These are phyloP conservation scores for Plasmodium yoelii DNA, from an alignment of 169 alveolate species.

Conservation along the genomic window DNA sequence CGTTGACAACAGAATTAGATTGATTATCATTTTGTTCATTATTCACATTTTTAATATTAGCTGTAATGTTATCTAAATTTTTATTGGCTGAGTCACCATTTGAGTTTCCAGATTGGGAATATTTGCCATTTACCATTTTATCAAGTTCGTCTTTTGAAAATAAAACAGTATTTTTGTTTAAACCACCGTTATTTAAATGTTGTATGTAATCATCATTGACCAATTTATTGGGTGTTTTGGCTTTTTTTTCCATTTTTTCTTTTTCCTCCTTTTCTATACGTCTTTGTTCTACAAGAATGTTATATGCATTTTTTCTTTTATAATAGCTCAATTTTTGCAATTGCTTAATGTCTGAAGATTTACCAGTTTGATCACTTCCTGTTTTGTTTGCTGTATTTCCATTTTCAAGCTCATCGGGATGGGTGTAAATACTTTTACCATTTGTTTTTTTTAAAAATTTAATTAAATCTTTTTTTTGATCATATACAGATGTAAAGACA, in stretches of 20 bases:
- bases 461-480: slow-evolving; percentile 42
- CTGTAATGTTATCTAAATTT: no score
- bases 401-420: background rate
- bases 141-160: slow-evolving; percentile 66
- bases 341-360: background rate
- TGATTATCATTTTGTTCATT: slow-evolving; percentile 20
- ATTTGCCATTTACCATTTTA: slow-evolving; percentile 19
- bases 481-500: slow-evolving; percentile 64
- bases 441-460: slow-evolving; percentile 34
- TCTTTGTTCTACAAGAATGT: slow-evolving; percentile 20
- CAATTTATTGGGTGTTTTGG: background rate
- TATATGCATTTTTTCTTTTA: slow-evolving; percentile 46
- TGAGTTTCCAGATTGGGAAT: no score
- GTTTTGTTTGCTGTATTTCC: background rate
- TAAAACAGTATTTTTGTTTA: background rate
- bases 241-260: slow-evolving; percentile 8
- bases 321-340: slow-evolving; percentile 25
- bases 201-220: background rate
- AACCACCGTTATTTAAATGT: background rate
- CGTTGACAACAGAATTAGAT: background rate
- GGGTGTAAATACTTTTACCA: slow-evolving; percentile 1
- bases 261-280: slow-evolving; percentile 18
- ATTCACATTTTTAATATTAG: background rate
- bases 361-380: background rate
- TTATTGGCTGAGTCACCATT: no score